A percentile compares a stretch with the other conserved stretches of the same genome.
phyloP scores from a whole-genome alignment of 371 early-diverging fungal genomes.

The Syncephalis fuscata region DNA sequence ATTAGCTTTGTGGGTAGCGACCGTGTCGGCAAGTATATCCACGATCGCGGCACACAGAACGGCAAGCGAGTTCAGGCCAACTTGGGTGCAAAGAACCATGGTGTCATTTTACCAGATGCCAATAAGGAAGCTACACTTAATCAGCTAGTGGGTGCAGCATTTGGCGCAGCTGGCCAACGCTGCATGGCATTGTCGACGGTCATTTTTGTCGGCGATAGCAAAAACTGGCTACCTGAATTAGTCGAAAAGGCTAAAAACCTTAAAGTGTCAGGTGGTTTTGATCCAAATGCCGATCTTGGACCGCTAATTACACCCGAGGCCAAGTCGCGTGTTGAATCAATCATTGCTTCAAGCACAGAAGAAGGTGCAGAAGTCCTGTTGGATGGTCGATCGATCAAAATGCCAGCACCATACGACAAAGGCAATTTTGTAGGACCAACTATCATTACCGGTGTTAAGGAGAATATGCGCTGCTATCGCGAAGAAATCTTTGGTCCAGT shows the following conservation, averaged over 20 bases:
- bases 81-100: constrained; percentile 96
- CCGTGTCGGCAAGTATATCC: constrained; percentile 75
- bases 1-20: constrained; percentile 93
- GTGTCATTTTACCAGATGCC: constrained; percentile 86
- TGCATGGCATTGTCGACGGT: constrained; percentile 88
- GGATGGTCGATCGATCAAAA: constrained; percentile 72
- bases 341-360: constrained; percentile 70
- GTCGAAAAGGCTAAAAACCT: constrained; percentile 72
- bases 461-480: constrained; percentile 82
- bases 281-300: constrained; percentile 75
- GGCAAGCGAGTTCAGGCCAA: constrained; percentile 96
- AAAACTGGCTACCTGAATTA: constrained; percentile 79
- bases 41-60: constrained; percentile 69
- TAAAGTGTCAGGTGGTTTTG: constrained; percentile 78
- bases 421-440: constrained; percentile 95
- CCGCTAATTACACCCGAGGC: constrained; percentile 80
- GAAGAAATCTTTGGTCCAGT: constrained; percentile 97
- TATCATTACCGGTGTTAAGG: constrained; percentile 59
- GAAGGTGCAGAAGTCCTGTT: constrained; percentile 81
- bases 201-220: constrained; percentile 79
- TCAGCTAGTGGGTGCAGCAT: constrained; percentile 84
- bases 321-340: constrained; percentile 52
- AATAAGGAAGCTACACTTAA: constrained; percentile 80
- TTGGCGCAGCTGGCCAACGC: constrained; percentile 95
- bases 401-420: constrained; percentile 46